Base-by-base conservation (phyloP, 78 protist genomes). In the Paratrimastix pyriformis region DNA sequence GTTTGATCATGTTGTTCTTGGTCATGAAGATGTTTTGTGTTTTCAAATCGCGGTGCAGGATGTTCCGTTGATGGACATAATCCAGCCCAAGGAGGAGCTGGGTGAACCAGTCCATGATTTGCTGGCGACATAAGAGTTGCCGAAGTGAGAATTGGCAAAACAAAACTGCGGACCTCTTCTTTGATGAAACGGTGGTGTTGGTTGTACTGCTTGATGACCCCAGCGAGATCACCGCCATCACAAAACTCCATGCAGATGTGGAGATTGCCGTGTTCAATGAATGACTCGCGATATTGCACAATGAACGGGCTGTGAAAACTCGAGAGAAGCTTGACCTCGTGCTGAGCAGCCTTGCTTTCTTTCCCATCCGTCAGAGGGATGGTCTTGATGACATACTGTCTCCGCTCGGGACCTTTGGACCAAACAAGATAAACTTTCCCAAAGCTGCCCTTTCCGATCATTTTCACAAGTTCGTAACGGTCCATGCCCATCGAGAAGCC, bases 11-110 rank as follows among this genome's bases (percentile, higher is more conserved):
- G 24, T 18, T 38, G 21, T 71, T 57, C 8, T 7, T 0, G 15
- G 2, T 13, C 24, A 77, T 6, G n/a, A 82, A 29, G 38, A 82
- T 54, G 72, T 82, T 82, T 37, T 70, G 57, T 6, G 73, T 7
- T 42, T 82, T 82, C 21, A 79, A 37, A 62, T 79, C 83, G 50
- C 83, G 62, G 52, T 77, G 81, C 35, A 77, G 32, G 11, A 77
- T 38, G 4, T 42, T 44, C 5, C 39, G 45, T 5, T n/a, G 26
- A 32, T 77, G 81, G 32, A 65, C 3, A 48, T 48, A 45, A 18
- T 45, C 29, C 29, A 77, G 46, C 18, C 62, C 81, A 1, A 15
- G 13, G 9, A n/a, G 21, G 29, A 62, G 5, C 50, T 65, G 81
- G 21, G 30, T 15, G 44, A 59, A 65, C 33, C 32, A 3, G 21